These are phyloP conservation scores for Citrullus colocynthis DNA, from an alignment of 306 rosid genomes.

Conservation along the genomic window DNA sequence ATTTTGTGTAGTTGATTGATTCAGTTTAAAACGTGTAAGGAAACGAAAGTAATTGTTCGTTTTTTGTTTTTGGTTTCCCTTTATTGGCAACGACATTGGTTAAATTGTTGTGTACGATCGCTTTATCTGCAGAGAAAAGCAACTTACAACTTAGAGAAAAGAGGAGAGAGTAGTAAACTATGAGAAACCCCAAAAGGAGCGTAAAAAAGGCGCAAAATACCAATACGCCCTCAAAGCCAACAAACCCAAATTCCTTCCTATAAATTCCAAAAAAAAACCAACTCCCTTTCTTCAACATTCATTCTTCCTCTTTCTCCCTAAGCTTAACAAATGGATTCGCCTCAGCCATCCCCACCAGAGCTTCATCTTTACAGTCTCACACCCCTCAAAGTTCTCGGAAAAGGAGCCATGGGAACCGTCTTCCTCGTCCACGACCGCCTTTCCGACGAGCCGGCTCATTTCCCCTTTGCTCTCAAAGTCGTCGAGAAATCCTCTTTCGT, in stretches of 20 bases:
- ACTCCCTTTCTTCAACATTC: slow-evolving; percentile 4
- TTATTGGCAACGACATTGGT: not conserved
- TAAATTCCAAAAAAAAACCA: slow-evolving; percentile 10
- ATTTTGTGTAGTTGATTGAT: too few species aligned
- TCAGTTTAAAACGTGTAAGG: too few species aligned
- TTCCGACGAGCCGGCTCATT: slow-evolving; percentile 13
- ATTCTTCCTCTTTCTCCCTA: not conserved
- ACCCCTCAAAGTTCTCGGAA: slow-evolving; percentile 58
- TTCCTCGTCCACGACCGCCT: slow-evolving; percentile 45
- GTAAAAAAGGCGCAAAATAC: slow-evolving; percentile 8
- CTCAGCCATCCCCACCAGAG: slow-evolving; percentile 23
- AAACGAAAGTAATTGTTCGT: too few species aligned
- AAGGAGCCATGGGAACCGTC: slow-evolving; percentile 97
- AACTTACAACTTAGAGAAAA: not conserved
- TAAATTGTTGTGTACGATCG: not conserved
- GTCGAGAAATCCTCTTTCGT: slow-evolving; percentile 47
- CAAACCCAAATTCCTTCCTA: slow-evolving; percentile 10
- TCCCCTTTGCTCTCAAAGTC: slow-evolving; percentile 61
- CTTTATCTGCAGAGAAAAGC: not conserved
- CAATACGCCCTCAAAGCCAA: not conserved
- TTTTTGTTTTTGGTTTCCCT: too few species aligned
- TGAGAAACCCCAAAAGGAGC: not conserved
- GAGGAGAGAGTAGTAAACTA: not conserved
- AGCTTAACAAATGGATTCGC: slow-evolving; percentile 25
- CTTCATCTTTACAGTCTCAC: slow-evolving; percentile 43